A percentile compares a stretch with the other conserved stretches of the same genome.
Evolutionary conservation across 2,329 filamentous ascomycete genomes (phyloP).

Genomic region (Monosporascus sp.): DNA sequence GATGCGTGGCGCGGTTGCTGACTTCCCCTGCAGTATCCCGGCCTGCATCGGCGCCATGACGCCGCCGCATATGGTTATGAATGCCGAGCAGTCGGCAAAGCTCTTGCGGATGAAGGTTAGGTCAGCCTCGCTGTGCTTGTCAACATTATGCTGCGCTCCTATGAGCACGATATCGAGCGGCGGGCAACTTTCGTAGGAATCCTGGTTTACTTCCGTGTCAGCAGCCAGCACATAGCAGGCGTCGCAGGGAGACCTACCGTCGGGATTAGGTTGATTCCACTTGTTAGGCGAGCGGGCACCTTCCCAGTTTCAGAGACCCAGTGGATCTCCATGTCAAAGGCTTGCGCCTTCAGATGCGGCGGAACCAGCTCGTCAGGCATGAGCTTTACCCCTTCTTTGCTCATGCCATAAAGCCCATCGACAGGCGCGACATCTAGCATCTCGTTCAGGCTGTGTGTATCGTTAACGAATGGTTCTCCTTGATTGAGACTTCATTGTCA

Average conservation of each 20-base stretch:
- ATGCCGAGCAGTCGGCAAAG: constrained; percentile 29
- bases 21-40: constrained; percentile 32
- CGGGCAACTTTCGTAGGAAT: constrained; percentile 34
- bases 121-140: constrained; percentile 28
- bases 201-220: constrained; percentile 15
- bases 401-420: constrained; percentile 20
- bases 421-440: constrained; percentile 30
- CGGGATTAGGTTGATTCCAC: constrained; percentile 21
- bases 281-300: constrained; percentile 15
- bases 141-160: constrained; percentile 26
- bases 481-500: background rate
- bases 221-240: background rate
- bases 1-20: constrained; percentile 28
- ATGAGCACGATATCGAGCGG: constrained; percentile 35
- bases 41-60: constrained; percentile 25
- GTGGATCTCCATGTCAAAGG: constrained; percentile 25
- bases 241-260: constrained; percentile 18
- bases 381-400: constrained; percentile 9
- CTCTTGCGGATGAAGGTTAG: constrained; percentile 30
- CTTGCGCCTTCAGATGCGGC: constrained; percentile 10
- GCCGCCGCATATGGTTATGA: constrained; percentile 35
- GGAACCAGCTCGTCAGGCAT: constrained; percentile 12
- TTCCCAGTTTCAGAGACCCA: constrained; percentile 27
- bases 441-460: constrained; percentile 23
- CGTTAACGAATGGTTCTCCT: background rate